Conservation (phyloP, 179 eudicot genomes). For the Spinacia oleracea region DNA sequence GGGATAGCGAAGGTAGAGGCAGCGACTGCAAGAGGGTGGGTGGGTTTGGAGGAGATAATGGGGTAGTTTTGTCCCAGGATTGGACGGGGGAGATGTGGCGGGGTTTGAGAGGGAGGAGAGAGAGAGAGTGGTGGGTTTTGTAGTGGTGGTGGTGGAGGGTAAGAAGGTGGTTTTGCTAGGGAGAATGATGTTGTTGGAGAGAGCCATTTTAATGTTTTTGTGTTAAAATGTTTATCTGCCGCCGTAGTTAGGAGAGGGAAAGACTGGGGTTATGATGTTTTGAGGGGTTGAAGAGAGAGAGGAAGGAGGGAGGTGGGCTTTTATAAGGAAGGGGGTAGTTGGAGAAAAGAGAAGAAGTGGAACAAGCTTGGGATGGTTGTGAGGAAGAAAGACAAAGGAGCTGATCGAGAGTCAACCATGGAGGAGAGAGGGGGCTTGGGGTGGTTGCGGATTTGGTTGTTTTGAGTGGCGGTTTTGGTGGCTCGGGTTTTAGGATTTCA, state of each 20-base stretch:
- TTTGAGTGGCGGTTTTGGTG: too few relatives aligned
- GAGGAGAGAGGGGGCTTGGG: too few relatives aligned
- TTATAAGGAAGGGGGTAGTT: conserved; percentile 16
- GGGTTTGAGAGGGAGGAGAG: conserved; percentile 31
- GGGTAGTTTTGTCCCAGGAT: conserved; percentile 39
- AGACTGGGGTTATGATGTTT: not conserved
- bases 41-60: conserved; percentile 22
- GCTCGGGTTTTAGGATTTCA: too few relatives aligned
- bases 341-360: conserved; percentile 5
- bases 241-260: not conserved
- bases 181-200: conserved; percentile 42
- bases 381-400: too few relatives aligned
- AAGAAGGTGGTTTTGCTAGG: conserved; percentile 37
- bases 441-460: too few relatives aligned
- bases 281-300: conserved; percentile 35
- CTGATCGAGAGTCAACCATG: too few relatives aligned
- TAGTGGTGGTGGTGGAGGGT: conserved; percentile 1
- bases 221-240: not conserved
- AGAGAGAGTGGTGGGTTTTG: conserved; percentile 18
- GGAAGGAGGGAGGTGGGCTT: conserved; percentile 4
- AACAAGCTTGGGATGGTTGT: too few relatives aligned
- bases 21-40: conserved; percentile 24
- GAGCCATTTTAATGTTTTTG: conserved; percentile 40
- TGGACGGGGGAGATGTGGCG: conserved; percentile 44
- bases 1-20: conserved; percentile 16